Evolutionary conservation across 108 stramenopile genomes (phyloP), one percentile per base, ranked within the genome.

Genomic region (Licmophora abbreviata): DNA sequence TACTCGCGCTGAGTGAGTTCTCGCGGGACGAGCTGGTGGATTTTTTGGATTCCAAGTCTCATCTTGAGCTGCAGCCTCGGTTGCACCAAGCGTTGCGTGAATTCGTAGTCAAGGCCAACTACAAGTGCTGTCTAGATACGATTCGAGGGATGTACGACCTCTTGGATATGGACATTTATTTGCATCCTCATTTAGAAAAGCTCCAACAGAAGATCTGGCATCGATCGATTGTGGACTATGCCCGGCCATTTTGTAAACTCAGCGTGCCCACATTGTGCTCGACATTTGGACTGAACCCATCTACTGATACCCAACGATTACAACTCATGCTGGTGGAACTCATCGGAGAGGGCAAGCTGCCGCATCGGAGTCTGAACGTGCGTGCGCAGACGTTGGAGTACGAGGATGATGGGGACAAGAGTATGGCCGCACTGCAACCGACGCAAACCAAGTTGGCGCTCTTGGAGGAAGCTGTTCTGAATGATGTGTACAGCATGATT

Each of bases 151-250:
- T n/a, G n/a, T n/a, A n/a, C n/a, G n/a, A n/a, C n/a, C n/a, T n/a
- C n/a, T n/a, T n/a, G n/a, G n/a, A n/a, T n/a, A n/a, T n/a, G n/a
- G n/a, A n/a, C n/a, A n/a, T n/a, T n/a, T n/a, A 59, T 2, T 50
- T 76, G 24, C 73, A 61, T 22, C 30, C 59, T 6, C 69, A 73
- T 35, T 68, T 74, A 36, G 40, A 51, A 0, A 37, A 24, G 1
- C 50, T 91, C 21, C 30, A 67, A 7, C 52, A 71, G 35, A 54
- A 43, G 40, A 69, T 91, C 17, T 66, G 76, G 26, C 77, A 83
- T 45, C 59, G 58, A 22, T 82, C 79, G 56, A 53, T 91, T 12
- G 62, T 68, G 48, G 78, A 84, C 51, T 91, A 86, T 42, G 69
- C 79, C 29, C 54, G 42, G 42, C 83, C 89, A 1, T 87, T 83